These are phyloP conservation scores for Gleditsia sinensis DNA, from an alignment of 306 rosid genomes.

Conservation along the genomic window DNA sequence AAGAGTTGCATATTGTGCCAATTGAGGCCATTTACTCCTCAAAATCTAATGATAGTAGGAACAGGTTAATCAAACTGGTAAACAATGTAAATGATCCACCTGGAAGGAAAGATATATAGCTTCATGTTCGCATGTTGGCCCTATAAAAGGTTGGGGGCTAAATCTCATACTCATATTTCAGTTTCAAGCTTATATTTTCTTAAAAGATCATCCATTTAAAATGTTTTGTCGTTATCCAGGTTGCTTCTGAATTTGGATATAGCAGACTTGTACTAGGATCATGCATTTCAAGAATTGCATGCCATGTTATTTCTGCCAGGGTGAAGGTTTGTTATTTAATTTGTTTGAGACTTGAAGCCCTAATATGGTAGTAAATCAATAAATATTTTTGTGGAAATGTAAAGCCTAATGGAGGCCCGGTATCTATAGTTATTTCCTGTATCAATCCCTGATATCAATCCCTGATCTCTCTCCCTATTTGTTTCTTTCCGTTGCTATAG, in stretches of 20 bases:
- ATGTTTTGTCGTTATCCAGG: constrained; percentile 24
- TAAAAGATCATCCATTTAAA: not conserved
- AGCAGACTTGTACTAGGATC: constrained; percentile 60
- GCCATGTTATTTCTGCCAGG: constrained; percentile 58
- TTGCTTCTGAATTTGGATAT: constrained; percentile 60
- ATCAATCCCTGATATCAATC: no score
- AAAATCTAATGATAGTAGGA: constrained; percentile 31
- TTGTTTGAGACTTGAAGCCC: no score
- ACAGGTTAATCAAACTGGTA: constrained; percentile 38
- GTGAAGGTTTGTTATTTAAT: constrained; percentile 45
- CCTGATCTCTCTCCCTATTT: no score
- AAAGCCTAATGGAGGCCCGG: no score
- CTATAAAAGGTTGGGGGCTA: constrained; percentile 58
- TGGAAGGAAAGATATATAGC: constrained; percentile 60
- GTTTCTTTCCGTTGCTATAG: no score
- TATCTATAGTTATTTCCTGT: no score
- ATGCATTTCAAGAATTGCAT: constrained; percentile 63
- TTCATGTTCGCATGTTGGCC: constrained; percentile 55
- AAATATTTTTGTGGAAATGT: no score
- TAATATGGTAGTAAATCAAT: not conserved
- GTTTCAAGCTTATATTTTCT: not conserved
- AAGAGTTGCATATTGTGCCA: no score
- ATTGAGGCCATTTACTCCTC: constrained; percentile 48
- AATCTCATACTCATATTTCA: not conserved
- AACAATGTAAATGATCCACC: constrained; percentile 51